Percentiles rank a stretch among this genome's conserved stretches.
Evolutionary conservation across 2,329 filamentous ascomycete species (phyloP).

Genomic region (Beauveria rudraprayagi): DNA sequence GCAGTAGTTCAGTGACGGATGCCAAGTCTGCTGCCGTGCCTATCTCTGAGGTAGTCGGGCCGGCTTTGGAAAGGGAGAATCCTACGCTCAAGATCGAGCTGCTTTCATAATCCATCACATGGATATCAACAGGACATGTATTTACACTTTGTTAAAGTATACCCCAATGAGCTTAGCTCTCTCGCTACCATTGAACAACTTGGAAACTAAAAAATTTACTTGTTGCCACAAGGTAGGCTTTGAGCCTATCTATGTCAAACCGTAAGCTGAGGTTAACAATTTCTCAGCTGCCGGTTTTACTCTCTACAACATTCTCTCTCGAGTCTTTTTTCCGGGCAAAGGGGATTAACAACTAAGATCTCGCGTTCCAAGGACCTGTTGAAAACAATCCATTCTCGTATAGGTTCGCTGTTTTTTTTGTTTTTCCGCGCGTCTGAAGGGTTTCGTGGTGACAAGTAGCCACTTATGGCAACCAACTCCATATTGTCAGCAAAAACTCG

Average conservation of each 20-base stretch:
- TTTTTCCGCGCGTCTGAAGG: no score
- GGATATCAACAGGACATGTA: neutral
- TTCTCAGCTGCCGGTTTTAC: no score
- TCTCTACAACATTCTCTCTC: neutral
- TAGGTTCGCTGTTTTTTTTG: no score
- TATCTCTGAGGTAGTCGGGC: conserved; percentile 17
- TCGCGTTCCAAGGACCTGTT: no score
- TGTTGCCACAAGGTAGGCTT: neutral
- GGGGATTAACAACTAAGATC: no score
- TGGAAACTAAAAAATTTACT: neutral
- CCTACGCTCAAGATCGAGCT: conserved; percentile 24
- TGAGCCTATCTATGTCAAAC: conserved; percentile 11
- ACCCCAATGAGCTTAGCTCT: neutral
- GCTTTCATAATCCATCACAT: neutral
- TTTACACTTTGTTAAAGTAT: neutral
- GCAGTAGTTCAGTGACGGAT: conserved; percentile 15
- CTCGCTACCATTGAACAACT: neutral
- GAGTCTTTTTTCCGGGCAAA: neutral
- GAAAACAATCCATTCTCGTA: no score
- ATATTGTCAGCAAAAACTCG: no score
- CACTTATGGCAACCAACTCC: no score
- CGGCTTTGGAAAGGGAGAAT: conserved; percentile 23
- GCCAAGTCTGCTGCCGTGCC: neutral
- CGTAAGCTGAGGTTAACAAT: no score
- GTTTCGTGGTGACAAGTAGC: no score